Evolutionary conservation across 164 flowering plant species (phyloP).

Genomic region (Brasenia schreberi): DNA sequence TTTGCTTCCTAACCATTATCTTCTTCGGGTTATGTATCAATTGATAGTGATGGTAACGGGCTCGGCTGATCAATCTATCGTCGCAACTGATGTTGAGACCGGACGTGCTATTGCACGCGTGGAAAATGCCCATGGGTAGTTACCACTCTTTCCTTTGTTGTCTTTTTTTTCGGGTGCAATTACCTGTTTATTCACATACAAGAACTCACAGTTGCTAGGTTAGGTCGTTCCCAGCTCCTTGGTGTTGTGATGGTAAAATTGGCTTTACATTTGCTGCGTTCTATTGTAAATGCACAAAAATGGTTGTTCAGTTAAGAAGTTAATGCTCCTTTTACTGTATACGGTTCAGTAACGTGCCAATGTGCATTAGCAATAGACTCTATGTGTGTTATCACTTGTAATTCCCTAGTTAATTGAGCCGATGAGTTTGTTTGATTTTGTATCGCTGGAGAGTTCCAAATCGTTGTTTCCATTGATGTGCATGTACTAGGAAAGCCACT

Average conservation of each 20-base stretch:
- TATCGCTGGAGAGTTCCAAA: no score
- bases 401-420: no score
- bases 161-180: not conserved
- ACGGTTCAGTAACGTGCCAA: not conserved
- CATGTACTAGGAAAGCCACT: no score
- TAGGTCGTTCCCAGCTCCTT: not conserved
- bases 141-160: not conserved
- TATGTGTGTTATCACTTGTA: not conserved
- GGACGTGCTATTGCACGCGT: constrained; percentile 57
- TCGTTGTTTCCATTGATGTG: no score
- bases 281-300: not conserved
- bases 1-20: not conserved
- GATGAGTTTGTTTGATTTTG: no score
- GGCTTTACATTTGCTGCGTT: not conserved
- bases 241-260: not conserved
- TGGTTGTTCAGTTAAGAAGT: not conserved
- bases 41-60: constrained; percentile 58
- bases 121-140: constrained; percentile 70
- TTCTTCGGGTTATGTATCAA: not conserved
- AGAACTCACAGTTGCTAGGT: no score
- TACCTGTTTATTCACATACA: no score
- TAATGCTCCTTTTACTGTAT: not conserved
- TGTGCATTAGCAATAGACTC: not conserved
- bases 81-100: constrained; percentile 76
- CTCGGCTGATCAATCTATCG: constrained; percentile 69